These are phyloP conservation scores for Nidula niveotomentosa DNA, from an alignment of 1,284 basidiomycete species.

Conservation along the genomic window DNA sequence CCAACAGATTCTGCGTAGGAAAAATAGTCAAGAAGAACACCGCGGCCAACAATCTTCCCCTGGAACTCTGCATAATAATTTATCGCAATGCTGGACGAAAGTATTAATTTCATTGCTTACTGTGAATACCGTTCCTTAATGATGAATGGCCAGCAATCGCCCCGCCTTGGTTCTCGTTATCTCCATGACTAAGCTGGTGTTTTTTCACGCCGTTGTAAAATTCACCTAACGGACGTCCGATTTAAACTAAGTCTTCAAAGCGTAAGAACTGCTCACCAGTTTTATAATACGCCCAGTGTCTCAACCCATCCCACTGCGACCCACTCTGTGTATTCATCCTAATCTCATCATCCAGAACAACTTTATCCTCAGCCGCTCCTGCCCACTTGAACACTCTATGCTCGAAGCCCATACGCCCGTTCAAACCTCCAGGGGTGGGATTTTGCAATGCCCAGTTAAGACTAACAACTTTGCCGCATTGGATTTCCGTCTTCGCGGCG, in stretches of 20 bases:
- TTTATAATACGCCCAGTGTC: conserved; percentile 15
- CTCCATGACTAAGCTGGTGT: conserved; percentile 4
- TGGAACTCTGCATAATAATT: conserved; percentile 11
- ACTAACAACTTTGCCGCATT: conserved; percentile 15
- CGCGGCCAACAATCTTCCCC: conserved; percentile 19
- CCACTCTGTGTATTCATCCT: conserved; percentile 17
- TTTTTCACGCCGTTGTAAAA: conserved; percentile 17
- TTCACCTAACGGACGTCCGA: conserved; percentile 9
- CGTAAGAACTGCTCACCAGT: conserved; percentile 1
- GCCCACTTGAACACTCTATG: conserved; percentile 13
- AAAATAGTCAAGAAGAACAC: conserved; percentile 17
- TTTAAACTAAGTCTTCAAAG: too few relatives aligned
- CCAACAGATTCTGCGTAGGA: conserved; percentile 14
- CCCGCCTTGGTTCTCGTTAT: conserved; percentile 5
- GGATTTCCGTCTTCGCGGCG: conserved; percentile 15
- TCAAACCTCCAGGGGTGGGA: conserved; percentile 10
- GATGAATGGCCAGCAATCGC: conserved; percentile 11
- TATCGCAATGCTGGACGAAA: too few relatives aligned
- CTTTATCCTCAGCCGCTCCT: conserved; percentile 5
- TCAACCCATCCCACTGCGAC: conserved; percentile 21
- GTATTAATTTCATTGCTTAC: conserved; percentile 1
- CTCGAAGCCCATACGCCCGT: conserved; percentile 12
- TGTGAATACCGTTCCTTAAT: conserved; percentile 18
- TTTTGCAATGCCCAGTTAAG: conserved; percentile 21
- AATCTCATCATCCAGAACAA: conserved; percentile 18